Evolutionary conservation across 1,284 basidiomycete genomes (phyloP).

Genomic region (Inonotus hispidus): DNA sequence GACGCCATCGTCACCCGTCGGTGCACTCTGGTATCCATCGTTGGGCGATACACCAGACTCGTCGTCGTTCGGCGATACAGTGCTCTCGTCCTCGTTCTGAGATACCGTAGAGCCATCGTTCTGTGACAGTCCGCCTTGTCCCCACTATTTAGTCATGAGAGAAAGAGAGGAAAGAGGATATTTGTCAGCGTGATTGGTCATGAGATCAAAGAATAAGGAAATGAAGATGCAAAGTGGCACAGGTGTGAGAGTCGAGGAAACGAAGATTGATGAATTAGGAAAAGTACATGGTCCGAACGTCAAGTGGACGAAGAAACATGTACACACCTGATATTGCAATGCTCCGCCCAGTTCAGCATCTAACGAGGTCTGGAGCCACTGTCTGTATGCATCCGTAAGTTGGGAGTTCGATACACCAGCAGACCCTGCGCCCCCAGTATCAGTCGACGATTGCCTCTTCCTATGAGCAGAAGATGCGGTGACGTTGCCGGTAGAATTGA

Average conservation of each 20-base stretch:
- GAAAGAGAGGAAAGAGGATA: neutral
- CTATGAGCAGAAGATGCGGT: slow-evolving; percentile 24
- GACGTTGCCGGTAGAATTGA: slow-evolving; percentile 19
- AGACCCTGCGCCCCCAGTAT: slow-evolving; percentile 15
- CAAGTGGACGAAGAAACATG: neutral
- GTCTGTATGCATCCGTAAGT: slow-evolving; percentile 44
- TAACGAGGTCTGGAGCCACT: slow-evolving; percentile 43
- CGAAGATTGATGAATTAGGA: neutral
- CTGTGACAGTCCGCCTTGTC: slow-evolving; percentile 43
- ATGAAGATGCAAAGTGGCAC: neutral
- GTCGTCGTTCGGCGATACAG: slow-evolving; percentile 28
- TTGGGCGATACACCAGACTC: slow-evolving; percentile 49
- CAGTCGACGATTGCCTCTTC: slow-evolving; percentile 10
- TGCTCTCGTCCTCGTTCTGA: slow-evolving; percentile 30
- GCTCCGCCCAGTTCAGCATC: slow-evolving; percentile 43
- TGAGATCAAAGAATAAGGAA: neutral
- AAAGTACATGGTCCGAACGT: neutral
- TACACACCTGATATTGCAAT: slow-evolving; percentile 52
- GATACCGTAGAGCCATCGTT: slow-evolving; percentile 29
- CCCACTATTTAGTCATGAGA: slow-evolving; percentile 38
- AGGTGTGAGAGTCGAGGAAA: neutral
- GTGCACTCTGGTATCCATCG: slow-evolving; percentile 51
- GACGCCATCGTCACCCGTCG: slow-evolving; percentile 19
- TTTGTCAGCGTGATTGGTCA: neutral
- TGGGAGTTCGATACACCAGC: slow-evolving; percentile 47